Conservation (phyloP, 192 early-diverging fungal species). For the Coemansia sp. region DNA sequence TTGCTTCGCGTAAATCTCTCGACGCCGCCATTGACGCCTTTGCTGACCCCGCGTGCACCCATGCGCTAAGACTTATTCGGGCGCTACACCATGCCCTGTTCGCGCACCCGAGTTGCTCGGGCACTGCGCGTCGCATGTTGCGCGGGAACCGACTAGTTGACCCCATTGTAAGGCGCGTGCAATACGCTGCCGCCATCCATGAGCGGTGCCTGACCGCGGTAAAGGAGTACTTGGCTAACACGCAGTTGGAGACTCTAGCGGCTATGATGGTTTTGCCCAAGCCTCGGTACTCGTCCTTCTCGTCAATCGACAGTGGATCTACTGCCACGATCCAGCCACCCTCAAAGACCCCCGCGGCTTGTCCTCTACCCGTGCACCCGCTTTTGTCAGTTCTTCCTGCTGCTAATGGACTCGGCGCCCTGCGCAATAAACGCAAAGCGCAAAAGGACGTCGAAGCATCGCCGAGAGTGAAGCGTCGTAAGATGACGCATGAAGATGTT, state of each 20-base stretch:
- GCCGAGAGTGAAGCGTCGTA: constrained; percentile 44
- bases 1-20: constrained; percentile 18
- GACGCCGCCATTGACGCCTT: constrained; percentile 28
- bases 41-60: constrained; percentile 26
- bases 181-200: constrained; percentile 44
- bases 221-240: constrained; percentile 6
- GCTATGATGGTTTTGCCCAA: constrained; percentile 17
- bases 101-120: constrained; percentile 36
- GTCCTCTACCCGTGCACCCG: background rate
- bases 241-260: constrained; percentile 18
- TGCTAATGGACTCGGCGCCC: background rate
- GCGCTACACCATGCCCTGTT: constrained; percentile 36
- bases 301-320: background rate
- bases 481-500: constrained; percentile 31
- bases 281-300: background rate
- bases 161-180: constrained; percentile 39
- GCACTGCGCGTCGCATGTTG: constrained; percentile 35
- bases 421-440: constrained; percentile 25
- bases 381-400: background rate
- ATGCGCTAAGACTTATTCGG: constrained; percentile 29
- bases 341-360: background rate
- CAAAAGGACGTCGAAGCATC: constrained; percentile 36
- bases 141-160: constrained; percentile 44
- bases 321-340: background rate
- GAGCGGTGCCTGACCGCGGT: constrained; percentile 29